Percentiles rank a stretch among this genome's conserved stretches.
Evolutionary conservation across 2,329 filamentous ascomycete species (phyloP).

Genomic region (Balansia obtecta): DNA sequence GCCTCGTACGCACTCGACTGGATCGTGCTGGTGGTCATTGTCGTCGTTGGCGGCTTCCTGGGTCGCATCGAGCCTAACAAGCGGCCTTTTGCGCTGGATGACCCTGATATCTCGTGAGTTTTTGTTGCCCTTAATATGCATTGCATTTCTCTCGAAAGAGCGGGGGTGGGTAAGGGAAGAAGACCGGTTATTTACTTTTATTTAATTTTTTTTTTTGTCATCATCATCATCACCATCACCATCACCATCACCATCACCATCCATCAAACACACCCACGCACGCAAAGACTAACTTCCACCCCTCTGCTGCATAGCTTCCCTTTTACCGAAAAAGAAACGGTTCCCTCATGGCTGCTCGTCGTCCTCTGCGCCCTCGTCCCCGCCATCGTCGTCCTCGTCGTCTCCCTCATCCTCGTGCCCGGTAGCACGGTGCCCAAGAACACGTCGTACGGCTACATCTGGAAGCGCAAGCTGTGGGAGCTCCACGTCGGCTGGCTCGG

Average conservation of each 20-base stretch:
- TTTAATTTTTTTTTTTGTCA: no score
- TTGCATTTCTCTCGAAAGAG: no score
- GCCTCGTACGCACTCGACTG: slow-evolving; percentile 66
- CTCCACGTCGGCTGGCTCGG: slow-evolving; percentile 79
- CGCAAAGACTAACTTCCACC: no score
- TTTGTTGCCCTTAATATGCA: no score
- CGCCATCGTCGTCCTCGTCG: slow-evolving; percentile 51
- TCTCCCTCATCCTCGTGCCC: slow-evolving; percentile 60
- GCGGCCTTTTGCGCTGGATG: slow-evolving; percentile 56
- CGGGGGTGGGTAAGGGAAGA: no score
- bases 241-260: no score
- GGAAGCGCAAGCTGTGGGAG: slow-evolving; percentile 82
- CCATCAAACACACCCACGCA: no score
- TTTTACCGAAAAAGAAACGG: slow-evolving; percentile 55
- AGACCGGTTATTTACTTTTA: no score
- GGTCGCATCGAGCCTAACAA: slow-evolving; percentile 50
- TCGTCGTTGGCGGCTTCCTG: slow-evolving; percentile 45
- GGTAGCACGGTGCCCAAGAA: slow-evolving; percentile 52
- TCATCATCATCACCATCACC: no score
- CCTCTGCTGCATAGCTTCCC: slow-evolving; percentile 44
- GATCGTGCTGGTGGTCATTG: slow-evolving; percentile 51
- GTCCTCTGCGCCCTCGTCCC: slow-evolving; percentile 54
- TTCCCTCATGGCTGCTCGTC: slow-evolving; percentile 53
- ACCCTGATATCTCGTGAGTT: slow-evolving; percentile 61
- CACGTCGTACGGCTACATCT: slow-evolving; percentile 52